These are phyloP conservation scores for Tillandsia fasciculata DNA, from an alignment of 176 grass and related monocot genomes.

Conservation along the genomic window DNA sequence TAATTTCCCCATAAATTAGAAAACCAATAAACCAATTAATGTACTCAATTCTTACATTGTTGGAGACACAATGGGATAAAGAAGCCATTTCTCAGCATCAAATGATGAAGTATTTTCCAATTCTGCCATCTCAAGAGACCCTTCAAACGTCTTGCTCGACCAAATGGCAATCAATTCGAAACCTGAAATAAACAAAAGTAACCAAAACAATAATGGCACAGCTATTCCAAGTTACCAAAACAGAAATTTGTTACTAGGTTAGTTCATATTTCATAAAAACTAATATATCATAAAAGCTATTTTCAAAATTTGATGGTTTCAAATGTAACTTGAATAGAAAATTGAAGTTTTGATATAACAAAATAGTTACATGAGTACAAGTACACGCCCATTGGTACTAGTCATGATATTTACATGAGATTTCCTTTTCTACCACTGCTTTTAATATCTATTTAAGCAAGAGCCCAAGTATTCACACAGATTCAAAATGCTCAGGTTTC, in stretches of 20 bases:
- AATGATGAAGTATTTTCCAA: conserved; percentile 85
- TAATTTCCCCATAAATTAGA: background rate
- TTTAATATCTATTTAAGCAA: too few relatives aligned
- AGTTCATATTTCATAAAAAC: background rate
- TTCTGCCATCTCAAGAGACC: conserved; percentile 94
- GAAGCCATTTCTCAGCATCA: conserved; percentile 88
- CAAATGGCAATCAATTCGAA: conserved; percentile 77
- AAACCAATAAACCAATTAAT: conserved; percentile 15
- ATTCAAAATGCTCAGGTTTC: background rate
- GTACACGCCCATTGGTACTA: too few relatives aligned
- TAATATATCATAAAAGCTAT: background rate
- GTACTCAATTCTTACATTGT: conserved; percentile 50
- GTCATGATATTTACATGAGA: too few relatives aligned
- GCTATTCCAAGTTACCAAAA: background rate
- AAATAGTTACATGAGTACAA: too few relatives aligned
- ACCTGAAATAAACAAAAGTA: conserved; percentile 38
- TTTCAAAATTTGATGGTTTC: background rate
- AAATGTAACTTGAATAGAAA: too few relatives aligned
- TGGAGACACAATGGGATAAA: conserved; percentile 58
- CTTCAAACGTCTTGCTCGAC: conserved; percentile 69
- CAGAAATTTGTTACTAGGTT: background rate
- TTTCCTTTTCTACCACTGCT: too few relatives aligned
- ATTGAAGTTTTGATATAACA: too few relatives aligned
- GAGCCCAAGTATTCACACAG: too few relatives aligned
- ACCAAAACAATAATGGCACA: background rate